Evolutionary conservation across 345 rosid species (phyloP).

Genomic region (Nasturtium officinale): DNA sequence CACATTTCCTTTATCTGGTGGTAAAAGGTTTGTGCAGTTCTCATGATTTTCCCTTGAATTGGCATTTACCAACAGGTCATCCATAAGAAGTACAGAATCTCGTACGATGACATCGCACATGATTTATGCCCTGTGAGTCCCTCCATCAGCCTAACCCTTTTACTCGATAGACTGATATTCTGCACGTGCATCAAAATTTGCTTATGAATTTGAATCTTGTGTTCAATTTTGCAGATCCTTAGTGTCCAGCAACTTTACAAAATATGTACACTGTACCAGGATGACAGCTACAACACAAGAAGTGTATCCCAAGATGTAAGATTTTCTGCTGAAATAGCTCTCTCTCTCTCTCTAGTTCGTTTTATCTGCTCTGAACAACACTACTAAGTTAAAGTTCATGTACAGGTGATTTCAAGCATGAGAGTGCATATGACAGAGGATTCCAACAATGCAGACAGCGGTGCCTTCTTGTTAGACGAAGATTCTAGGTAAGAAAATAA

Average conservation of each 20-base stretch:
- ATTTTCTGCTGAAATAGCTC: constrained; percentile 5
- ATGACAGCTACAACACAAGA: constrained; percentile 93
- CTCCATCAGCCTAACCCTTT: background rate
- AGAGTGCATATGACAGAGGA: constrained; percentile 92
- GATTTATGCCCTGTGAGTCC: constrained; percentile 84
- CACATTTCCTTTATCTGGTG: constrained; percentile 11
- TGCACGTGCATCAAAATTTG: background rate
- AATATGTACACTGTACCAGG: constrained; percentile 91
- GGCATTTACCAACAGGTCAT: constrained; percentile 65
- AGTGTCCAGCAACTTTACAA: constrained; percentile 97
- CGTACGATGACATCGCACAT: constrained; percentile 87
- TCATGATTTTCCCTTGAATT: constrained; percentile 33
- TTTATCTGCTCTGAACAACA: background rate
- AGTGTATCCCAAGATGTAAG: constrained; percentile 87
- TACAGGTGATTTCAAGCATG: constrained; percentile 94
- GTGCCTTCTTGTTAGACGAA: constrained; percentile 90
- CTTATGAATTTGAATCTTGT: constrained; percentile 8
- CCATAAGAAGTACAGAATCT: constrained; percentile 91
- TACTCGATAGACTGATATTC: background rate
- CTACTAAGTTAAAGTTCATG: constrained; percentile 14
- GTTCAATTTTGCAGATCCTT: constrained; percentile 62
- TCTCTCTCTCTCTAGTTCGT: background rate
- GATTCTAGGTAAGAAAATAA: constrained; percentile 64
- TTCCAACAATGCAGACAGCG: constrained; percentile 77
- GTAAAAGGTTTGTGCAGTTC: constrained; percentile 9